phyloP scores from a whole-genome alignment of 1,284 basidiomycete genomes.

The Austropuccinia psidii region DNA sequence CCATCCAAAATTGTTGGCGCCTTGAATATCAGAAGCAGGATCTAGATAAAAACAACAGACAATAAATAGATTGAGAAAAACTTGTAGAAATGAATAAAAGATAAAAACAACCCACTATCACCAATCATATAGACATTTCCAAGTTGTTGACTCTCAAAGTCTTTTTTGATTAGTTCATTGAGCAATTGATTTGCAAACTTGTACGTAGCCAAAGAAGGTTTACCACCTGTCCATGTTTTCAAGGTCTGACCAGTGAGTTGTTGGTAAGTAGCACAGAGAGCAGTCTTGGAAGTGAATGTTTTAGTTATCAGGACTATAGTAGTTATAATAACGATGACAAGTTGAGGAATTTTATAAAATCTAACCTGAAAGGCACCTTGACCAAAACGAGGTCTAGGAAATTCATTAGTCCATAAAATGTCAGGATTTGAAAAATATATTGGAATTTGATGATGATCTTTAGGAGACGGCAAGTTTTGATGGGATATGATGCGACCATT shows the following conservation, averaged over 20 bases:
- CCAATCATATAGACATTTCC: slow-evolving; percentile 29
- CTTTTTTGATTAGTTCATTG: neutral
- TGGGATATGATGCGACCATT: slow-evolving; percentile 18
- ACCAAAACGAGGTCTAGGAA: slow-evolving; percentile 23
- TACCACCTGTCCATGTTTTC: slow-evolving; percentile 29
- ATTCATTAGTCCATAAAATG: slow-evolving; percentile 29
- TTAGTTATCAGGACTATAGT: neutral
- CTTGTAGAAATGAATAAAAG: neutral
- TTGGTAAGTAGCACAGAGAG: slow-evolving; percentile 25
- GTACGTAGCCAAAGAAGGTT: slow-evolving; percentile 18
- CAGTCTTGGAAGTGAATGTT: neutral
- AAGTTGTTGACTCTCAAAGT: neutral
- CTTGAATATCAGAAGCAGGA: slow-evolving; percentile 35
- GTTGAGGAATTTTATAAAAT: neutral
- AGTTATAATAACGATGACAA: no score
- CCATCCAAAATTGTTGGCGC: slow-evolving; percentile 31
- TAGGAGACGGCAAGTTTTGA: neutral
- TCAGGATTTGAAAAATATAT: slow-evolving; percentile 33
- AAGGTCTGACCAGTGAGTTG: slow-evolving; percentile 2
- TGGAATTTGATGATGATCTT: neutral
- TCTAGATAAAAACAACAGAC: neutral
- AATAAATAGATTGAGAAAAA: neutral
- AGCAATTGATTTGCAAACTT: slow-evolving; percentile 21
- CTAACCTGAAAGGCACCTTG: slow-evolving; percentile 31
- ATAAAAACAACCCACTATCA: slow-evolving; percentile 4